Evolutionary conservation across 2,329 filamentous ascomycete genomes (phyloP), one percentile per base, ranked within the genome.

Genomic region (Cryphonectria carpinicola): DNA sequence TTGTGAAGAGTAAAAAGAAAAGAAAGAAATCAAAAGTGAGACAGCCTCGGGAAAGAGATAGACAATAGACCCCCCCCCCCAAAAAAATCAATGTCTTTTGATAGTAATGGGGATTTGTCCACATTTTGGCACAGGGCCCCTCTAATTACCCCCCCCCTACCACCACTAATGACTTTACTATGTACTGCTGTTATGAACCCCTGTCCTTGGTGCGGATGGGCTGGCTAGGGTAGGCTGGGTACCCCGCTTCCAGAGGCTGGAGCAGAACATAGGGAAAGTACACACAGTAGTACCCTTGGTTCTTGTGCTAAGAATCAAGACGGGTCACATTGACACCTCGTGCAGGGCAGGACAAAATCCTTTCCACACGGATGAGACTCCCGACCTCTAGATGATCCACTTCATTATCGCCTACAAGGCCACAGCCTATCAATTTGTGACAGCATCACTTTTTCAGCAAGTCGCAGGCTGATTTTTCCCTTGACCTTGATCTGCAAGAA

Each of bases 311-410:
- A 58, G 54, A 58, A 35, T 32, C 54, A 5, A 58, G 54, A 32
- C 54, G 54, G 52, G 58, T 61, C 58, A 61, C 58, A 61, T 61
- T 61, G 58, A n/a, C 58, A 25, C 28, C 22, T 39, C 19, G 58
- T 61, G 58, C 54, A 58, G 54, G 54, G 13, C 54, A 58, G 25
- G 54, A 56, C 52, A 19, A 54, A 32, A 32, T 32, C 54, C 54
- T 32, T 32, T 32, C 54, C 54, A 28, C 54, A 17, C 54, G 25
- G 54, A 58, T 17, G 13, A 58, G 54, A 58, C 25, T 32, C 54
- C 25, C 54, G 54, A 32, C 25, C 52, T 49, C 43, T 49, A 5
- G 43, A 49, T 49, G n/a, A 49, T 49, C 46, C 46, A 49, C 46
- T 49, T 49, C 19, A 49, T 49, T 49, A n/a, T 49, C 22, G 8